Evolutionary conservation across 768 basidiomycete species (phyloP).

Genomic region (Russula olivacea): DNA sequence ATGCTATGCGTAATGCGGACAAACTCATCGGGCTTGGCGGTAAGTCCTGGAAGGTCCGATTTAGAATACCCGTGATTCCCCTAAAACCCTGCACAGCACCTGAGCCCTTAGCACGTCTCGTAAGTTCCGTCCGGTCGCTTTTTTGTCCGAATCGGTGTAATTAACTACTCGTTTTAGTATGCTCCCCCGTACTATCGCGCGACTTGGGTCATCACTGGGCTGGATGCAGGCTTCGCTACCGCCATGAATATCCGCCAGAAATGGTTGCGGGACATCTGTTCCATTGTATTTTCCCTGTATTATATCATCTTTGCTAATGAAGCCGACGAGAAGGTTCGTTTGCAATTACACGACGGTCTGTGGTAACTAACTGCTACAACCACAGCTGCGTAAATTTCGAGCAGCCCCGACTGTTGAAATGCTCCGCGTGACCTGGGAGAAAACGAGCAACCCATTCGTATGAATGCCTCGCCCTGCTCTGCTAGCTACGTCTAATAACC

Average conservation of each 20-base stretch:
- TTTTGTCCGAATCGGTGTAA: conserved; percentile 12
- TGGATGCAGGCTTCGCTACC: conserved; percentile 97
- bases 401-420: conserved; percentile 95
- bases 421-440: conserved; percentile 95
- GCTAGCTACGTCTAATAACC: conserved; percentile 19
- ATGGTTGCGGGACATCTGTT: conserved; percentile 85
- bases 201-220: conserved; percentile 87
- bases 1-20: conserved; percentile 79
- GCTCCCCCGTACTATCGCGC: conserved; percentile 92
- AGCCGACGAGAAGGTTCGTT: conserved; percentile 89
- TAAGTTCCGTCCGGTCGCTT: conserved; percentile 35
- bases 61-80: background rate
- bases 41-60: conserved; percentile 36
- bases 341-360: background rate
- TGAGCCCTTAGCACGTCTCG: conserved; percentile 85
- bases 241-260: conserved; percentile 89
- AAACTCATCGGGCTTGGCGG: conserved; percentile 77
- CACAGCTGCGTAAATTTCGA: conserved; percentile 81
- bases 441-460: conserved; percentile 90
- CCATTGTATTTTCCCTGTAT: conserved; percentile 79
- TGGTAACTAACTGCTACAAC: background rate
- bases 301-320: conserved; percentile 87
- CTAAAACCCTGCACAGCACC: conserved; percentile 51
- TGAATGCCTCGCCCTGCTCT: conserved; percentile 26
- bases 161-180: conserved; percentile 48